These are phyloP conservation scores for Fusarium globosum DNA, from an alignment of 2,329 filamentous ascomycete species.

Conservation along the genomic window DNA sequence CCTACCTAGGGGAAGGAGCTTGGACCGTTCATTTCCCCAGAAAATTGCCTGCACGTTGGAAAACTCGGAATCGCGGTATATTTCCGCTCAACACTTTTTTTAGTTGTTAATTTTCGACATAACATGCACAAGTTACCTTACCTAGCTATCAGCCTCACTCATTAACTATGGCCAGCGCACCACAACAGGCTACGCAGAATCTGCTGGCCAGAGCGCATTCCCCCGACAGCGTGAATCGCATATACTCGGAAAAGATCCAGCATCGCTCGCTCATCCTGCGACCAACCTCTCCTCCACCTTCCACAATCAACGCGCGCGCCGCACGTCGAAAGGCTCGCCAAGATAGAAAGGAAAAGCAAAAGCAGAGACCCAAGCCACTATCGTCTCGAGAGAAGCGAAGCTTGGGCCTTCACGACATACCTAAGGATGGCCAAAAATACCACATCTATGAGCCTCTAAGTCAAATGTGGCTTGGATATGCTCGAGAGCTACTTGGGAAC, in stretches of 20 bases:
- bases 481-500: slow-evolving; percentile 80
- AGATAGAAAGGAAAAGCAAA: slow-evolving; percentile 59
- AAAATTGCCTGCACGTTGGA: slow-evolving; percentile 14
- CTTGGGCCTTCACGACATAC: slow-evolving; percentile 79
- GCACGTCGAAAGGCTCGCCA: slow-evolving; percentile 62
- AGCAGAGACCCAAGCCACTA: slow-evolving; percentile 72
- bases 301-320: slow-evolving; percentile 66
- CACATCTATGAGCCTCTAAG: slow-evolving; percentile 82
- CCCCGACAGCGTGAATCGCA: slow-evolving; percentile 73
- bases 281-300: slow-evolving; percentile 74
- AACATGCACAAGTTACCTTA: not conserved
- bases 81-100: slow-evolving; percentile 30
- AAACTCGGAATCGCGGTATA: slow-evolving; percentile 20
- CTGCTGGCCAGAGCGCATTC: slow-evolving; percentile 85
- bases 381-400: slow-evolving; percentile 82
- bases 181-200: slow-evolving; percentile 62
- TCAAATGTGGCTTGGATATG: slow-evolving; percentile 84
- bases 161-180: slow-evolving; percentile 49
- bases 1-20: slow-evolving; percentile 3
- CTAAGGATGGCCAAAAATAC: slow-evolving; percentile 71
- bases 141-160: not conserved
- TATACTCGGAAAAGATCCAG: slow-evolving; percentile 85
- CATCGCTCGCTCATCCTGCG: slow-evolving; percentile 84
- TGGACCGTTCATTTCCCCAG: slow-evolving; percentile 35
- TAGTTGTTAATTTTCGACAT: not conserved